These are phyloP conservation scores for Excoecaria agallocha DNA, from an alignment of 345 rosid species.

Conservation along the genomic window DNA sequence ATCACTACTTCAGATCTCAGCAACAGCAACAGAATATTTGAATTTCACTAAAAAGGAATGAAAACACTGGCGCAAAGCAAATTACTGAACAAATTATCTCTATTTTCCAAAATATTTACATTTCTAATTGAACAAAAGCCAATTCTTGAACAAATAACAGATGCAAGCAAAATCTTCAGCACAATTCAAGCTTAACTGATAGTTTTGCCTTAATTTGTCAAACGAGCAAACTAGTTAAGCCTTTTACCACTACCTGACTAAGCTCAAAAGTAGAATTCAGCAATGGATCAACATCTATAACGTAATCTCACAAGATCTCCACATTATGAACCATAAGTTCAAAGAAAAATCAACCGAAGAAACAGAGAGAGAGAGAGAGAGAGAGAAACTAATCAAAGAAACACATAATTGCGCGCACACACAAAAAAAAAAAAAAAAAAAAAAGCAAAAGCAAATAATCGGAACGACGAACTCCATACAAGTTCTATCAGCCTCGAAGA, in stretches of 20 bases:
- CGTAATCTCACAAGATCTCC: slow-evolving; percentile 11
- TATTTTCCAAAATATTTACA: neutral
- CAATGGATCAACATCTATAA: neutral
- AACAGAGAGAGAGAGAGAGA: neutral
- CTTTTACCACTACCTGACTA: neutral
- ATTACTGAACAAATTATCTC: neutral
- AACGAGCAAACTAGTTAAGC: neutral
- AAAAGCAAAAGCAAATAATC: neutral
- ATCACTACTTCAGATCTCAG: slow-evolving; percentile 19
- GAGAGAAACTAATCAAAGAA: too few species aligned
- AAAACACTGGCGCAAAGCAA: neutral
- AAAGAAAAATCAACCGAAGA: slow-evolving; percentile 2
- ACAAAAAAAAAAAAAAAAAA: neutral
- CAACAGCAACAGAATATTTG: neutral
- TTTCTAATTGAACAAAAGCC: neutral
- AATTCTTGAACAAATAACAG: neutral
- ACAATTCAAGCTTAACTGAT: neutral
- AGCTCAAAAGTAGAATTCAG: neutral
- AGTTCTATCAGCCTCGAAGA: neutral
- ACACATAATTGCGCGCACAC: neutral
- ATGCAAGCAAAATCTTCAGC: neutral
- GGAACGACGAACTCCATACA: slow-evolving; percentile 1
- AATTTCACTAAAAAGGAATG: neutral
- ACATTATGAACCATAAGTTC: slow-evolving; percentile 11
- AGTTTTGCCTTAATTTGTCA: neutral